Evolutionary conservation across 139 green algal genomes (phyloP).

Genomic region (Dunaliella primolecta): DNA sequence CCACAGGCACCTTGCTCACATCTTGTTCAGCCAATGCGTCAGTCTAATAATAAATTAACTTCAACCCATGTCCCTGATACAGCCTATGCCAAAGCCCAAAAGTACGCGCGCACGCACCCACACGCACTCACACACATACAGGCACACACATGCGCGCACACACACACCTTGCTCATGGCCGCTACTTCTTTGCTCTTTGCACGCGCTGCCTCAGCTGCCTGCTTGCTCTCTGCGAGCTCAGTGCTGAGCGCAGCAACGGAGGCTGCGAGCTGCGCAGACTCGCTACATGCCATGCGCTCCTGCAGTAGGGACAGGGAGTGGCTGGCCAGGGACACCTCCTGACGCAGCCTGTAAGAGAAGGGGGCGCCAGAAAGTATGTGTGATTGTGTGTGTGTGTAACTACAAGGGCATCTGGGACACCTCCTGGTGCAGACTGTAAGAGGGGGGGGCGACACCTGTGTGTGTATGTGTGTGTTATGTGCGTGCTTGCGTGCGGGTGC

Average conservation of each 20-base stretch:
- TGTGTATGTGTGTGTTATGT: background rate
- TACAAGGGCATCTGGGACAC: no score
- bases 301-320: slow-evolving; percentile 72
- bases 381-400: background rate
- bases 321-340: slow-evolving; percentile 73
- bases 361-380: background rate
- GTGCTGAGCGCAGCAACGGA: slow-evolving; percentile 54
- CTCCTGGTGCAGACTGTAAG: slow-evolving; percentile 63
- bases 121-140: background rate
- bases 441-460: background rate
- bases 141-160: background rate
- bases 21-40: no score
- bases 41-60: no score
- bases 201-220: slow-evolving; percentile 44
- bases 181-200: slow-evolving; percentile 54
- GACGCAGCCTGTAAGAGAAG: slow-evolving; percentile 47
- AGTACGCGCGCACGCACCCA: no score
- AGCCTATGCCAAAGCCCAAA: no score
- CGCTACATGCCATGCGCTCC: slow-evolving; percentile 59
- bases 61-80: no score
- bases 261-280: slow-evolving; percentile 56
- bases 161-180: slow-evolving; percentile 64
- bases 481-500: background rate
- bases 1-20: no score
- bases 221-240: slow-evolving; percentile 51